Conservation (phyloP, 257 asterid species). For the Hygrophila difformis region DNA sequence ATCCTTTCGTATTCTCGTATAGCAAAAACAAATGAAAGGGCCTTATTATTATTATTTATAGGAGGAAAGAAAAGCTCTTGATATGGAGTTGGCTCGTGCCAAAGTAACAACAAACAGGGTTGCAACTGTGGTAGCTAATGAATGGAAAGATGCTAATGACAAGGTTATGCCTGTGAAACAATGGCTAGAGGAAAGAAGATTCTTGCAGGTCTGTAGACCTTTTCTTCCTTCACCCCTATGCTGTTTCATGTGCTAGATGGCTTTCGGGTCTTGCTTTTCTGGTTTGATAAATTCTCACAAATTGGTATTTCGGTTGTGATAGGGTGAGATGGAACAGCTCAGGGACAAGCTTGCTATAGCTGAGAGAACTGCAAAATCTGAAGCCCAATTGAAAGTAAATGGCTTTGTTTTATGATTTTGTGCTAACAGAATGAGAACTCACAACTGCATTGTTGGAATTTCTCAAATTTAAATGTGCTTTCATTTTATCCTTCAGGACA, state of each 20-base stretch:
- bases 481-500: constrained; percentile 44
- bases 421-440: background rate
- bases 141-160: constrained; percentile 91
- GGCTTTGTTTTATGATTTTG: background rate
- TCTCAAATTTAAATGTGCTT: constrained; percentile 5
- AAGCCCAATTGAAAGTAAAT: no score
- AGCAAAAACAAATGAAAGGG: constrained; percentile 6
- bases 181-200: no score
- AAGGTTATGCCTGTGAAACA: no score
- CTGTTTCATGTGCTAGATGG: background rate
- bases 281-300: background rate
- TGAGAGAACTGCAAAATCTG: constrained; percentile 81
- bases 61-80: constrained; percentile 83
- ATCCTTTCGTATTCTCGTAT: no score
- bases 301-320: constrained; percentile 8
- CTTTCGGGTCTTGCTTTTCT: background rate
- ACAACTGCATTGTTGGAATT: background rate
- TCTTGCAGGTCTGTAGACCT: no score
- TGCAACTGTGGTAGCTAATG: constrained; percentile 89
- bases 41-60: constrained; percentile 21
- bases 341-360: no score
- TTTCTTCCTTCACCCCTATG: constrained; percentile 3
- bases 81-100: constrained; percentile 91
- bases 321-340: constrained; percentile 84
- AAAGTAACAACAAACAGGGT: constrained; percentile 93